Conservation (phyloP, 1,139 yeast species). For the Diutina sp. region DNA sequence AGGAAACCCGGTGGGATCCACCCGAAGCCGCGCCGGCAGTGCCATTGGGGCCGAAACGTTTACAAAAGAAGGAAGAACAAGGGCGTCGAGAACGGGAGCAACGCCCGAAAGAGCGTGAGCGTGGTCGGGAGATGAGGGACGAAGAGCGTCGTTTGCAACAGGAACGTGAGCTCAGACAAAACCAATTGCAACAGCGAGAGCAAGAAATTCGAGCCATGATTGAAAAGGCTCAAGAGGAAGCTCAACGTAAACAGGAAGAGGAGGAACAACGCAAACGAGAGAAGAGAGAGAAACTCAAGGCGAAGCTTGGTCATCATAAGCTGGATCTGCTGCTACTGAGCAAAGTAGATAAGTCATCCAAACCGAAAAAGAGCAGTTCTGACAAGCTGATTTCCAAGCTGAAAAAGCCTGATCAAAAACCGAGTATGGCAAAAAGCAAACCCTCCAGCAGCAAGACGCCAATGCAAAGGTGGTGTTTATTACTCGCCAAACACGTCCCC, state of each 20-base stretch:
- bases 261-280: background rate
- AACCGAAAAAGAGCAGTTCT: background rate
- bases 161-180: background rate
- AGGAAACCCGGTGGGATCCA: slow-evolving; percentile 45
- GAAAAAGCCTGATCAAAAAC: background rate
- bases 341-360: background rate
- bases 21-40: slow-evolving; percentile 22
- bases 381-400: background rate
- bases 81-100: slow-evolving; percentile 2
- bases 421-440: background rate
- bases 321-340: background rate
- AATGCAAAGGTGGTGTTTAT: slow-evolving; percentile 41
- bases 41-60: slow-evolving; percentile 15
- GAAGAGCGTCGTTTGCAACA: slow-evolving; percentile 21
- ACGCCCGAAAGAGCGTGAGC: slow-evolving; percentile 5
- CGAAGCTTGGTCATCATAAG: background rate
- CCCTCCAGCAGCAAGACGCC: slow-evolving; percentile 2
- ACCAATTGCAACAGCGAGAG: background rate
- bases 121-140: slow-evolving; percentile 15
- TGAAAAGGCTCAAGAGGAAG: background rate
- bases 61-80: slow-evolving; percentile 8
- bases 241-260: background rate
- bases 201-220: background rate
- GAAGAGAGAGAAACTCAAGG: background rate
- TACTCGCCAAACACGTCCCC: slow-evolving; percentile 71